Evolutionary conservation across 2,329 filamentous ascomycete species (phyloP).

Genomic region (Phyllosticta ampelicida): DNA sequence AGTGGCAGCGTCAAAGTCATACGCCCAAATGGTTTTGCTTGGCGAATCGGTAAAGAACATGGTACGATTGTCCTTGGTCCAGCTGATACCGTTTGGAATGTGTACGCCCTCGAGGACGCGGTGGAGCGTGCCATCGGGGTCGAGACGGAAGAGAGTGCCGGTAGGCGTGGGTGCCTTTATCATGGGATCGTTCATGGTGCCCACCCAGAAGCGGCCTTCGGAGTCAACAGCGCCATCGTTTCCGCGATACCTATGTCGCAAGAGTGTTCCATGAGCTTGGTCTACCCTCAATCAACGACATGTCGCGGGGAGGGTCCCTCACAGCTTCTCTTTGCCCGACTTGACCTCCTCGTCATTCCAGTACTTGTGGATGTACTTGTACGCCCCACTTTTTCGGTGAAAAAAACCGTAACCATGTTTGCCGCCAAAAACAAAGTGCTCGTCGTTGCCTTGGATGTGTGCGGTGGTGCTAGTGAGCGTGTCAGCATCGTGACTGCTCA

Average conservation of each 20-base stretch:
- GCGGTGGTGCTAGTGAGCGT: conserved; percentile 44
- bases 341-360: conserved; percentile 42
- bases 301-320: conserved; percentile 15
- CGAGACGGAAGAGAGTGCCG: conserved; percentile 67
- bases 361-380: conserved; percentile 46
- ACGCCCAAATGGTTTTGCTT: conserved; percentile 57
- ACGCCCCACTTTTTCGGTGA: conserved; percentile 49
- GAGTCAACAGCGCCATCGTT: conserved; percentile 80
- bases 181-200: conserved; percentile 74
- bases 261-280: neutral
- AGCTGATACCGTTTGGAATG: conserved; percentile 79
- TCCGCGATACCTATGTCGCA: conserved; percentile 43
- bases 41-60: conserved; percentile 80
- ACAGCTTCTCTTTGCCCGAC: conserved; percentile 36
- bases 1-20: conserved; percentile 57
- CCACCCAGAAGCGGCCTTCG: conserved; percentile 73
- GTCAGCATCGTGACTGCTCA: neutral
- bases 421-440: conserved; percentile 64
- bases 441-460: conserved; percentile 59
- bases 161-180: conserved; percentile 38
- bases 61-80: conserved; percentile 60
- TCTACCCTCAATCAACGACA: neutral
- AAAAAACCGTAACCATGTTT: conserved; percentile 76
- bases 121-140: conserved; percentile 48
- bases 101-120: conserved; percentile 52